These are phyloP conservation scores for Whalleya microplaca DNA, from an alignment of 2,329 filamentous ascomycete genomes.

Conservation along the genomic window DNA sequence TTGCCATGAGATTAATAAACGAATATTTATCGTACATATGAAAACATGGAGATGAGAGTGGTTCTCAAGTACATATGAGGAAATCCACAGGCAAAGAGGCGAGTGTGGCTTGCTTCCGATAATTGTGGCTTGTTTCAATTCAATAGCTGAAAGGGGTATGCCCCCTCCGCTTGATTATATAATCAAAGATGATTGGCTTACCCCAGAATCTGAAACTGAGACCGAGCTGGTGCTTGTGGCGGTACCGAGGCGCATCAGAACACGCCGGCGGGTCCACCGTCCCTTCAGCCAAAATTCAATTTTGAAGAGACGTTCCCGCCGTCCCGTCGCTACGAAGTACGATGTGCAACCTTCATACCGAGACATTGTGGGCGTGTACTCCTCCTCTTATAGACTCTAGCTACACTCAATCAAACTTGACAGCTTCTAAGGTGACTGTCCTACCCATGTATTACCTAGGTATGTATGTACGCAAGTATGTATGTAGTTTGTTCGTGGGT, in stretches of 20 bases:
- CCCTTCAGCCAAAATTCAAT: not conserved
- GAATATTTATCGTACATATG: too few species aligned
- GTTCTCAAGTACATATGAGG: not conserved
- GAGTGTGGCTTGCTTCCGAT: too few species aligned
- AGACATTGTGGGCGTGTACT: not conserved
- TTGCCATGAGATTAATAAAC: too few species aligned
- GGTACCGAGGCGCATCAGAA: not conserved
- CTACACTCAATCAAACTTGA: not conserved
- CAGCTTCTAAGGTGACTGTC: not conserved
- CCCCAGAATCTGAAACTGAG: not conserved
- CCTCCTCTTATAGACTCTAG: not conserved
- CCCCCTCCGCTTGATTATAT: not conserved
- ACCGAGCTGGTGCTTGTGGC: not conserved
- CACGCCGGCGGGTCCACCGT: too few species aligned
- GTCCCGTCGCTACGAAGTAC: not conserved
- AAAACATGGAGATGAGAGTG: too few species aligned
- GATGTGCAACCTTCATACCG: not conserved
- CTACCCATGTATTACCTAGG: not conserved
- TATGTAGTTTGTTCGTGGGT: too few species aligned
- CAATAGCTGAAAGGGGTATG: too few species aligned
- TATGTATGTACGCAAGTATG: too few species aligned
- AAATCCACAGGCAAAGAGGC: not conserved
- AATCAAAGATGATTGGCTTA: not conserved
- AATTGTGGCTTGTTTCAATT: not conserved
- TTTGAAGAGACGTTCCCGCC: too few species aligned